Conservation (phyloP, 768 basidiomycete species). For the Neoboletus subvelutipes region DNA sequence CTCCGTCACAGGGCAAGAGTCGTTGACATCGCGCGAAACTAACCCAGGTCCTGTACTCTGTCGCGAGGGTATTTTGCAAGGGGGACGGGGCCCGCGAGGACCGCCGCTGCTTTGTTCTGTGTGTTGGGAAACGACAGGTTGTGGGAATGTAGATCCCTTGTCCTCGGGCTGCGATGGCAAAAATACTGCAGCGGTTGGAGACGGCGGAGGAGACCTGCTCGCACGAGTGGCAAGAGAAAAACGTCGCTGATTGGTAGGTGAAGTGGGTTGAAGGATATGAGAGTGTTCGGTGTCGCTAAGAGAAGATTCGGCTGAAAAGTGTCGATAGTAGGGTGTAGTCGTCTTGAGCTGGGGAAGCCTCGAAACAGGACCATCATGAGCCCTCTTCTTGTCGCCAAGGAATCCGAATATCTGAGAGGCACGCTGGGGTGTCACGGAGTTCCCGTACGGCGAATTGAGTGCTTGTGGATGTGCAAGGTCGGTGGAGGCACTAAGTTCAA, state of each 20-base stretch:
- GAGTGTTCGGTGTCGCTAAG: constrained; percentile 26
- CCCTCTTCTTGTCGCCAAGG: constrained; percentile 50
- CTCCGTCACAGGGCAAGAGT: background rate
- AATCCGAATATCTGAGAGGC: constrained; percentile 79
- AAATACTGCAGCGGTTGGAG: constrained; percentile 2
- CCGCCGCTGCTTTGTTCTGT: constrained; percentile 34
- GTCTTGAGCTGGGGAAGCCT: constrained; percentile 32
- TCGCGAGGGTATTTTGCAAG: constrained; percentile 34
- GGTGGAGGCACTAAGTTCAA: constrained; percentile 59
- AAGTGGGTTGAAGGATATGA: constrained; percentile 11
- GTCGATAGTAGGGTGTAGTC: constrained; percentile 19
- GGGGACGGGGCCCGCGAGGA: constrained; percentile 44
- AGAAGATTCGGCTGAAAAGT: constrained; percentile 25
- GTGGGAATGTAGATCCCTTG: background rate
- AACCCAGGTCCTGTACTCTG: constrained; percentile 25
- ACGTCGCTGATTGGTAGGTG: constrained; percentile 11
- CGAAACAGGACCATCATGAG: constrained; percentile 34
- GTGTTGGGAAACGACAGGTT: constrained; percentile 3
- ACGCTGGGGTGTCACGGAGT: constrained; percentile 56
- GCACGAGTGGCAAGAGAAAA: constrained; percentile 16
- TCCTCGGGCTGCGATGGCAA: constrained; percentile 2
- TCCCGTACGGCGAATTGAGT: constrained; percentile 34
- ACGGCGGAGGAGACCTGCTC: constrained; percentile 8
- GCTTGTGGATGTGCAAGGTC: constrained; percentile 35
- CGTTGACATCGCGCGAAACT: constrained; percentile 1